Evolutionary conservation across 768 basidiomycete genomes (phyloP).

Genomic region (Russula compacta): DNA sequence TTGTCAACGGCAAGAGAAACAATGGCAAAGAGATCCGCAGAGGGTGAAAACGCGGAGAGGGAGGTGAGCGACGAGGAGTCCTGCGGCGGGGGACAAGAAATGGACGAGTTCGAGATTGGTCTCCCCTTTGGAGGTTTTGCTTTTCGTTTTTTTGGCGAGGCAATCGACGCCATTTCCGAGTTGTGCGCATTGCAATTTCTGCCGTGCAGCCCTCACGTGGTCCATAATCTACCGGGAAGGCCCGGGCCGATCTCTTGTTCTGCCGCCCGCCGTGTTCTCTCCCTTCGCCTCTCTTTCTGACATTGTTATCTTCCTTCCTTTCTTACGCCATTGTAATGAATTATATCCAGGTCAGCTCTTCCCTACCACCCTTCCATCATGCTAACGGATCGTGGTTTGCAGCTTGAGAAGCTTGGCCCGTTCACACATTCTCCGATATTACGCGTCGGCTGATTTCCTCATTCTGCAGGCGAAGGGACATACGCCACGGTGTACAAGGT

Average conservation of each 20-base stretch:
- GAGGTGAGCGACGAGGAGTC: slow-evolving; percentile 35
- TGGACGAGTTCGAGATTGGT: slow-evolving; percentile 43
- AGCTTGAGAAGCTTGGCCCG: slow-evolving; percentile 84
- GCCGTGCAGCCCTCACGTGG: background rate
- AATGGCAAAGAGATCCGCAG: slow-evolving; percentile 47
- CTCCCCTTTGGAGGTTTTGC: slow-evolving; percentile 45
- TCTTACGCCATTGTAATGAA: slow-evolving; percentile 32
- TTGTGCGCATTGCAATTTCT: background rate
- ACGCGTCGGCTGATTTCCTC: background rate
- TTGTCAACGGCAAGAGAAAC: slow-evolving; percentile 62
- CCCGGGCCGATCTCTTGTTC: background rate
- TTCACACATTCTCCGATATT: slow-evolving; percentile 1
- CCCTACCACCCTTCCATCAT: background rate
- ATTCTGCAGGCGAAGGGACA: slow-evolving; percentile 67
- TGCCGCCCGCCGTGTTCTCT: background rate
- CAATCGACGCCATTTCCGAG: slow-evolving; percentile 34
- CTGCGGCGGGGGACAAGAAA: slow-evolving; percentile 47
- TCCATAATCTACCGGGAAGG: background rate
- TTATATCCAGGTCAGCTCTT: slow-evolving; percentile 44
- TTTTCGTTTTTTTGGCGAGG: slow-evolving; percentile 44
- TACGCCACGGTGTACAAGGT: slow-evolving; percentile 99
- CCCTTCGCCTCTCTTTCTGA: background rate
- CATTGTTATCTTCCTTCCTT: background rate
- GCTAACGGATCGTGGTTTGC: slow-evolving; percentile 13
- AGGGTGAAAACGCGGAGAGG: slow-evolving; percentile 52